These are phyloP conservation scores for Manihot esculenta DNA, from an alignment of 441 rosid genomes.

Conservation along the genomic window DNA sequence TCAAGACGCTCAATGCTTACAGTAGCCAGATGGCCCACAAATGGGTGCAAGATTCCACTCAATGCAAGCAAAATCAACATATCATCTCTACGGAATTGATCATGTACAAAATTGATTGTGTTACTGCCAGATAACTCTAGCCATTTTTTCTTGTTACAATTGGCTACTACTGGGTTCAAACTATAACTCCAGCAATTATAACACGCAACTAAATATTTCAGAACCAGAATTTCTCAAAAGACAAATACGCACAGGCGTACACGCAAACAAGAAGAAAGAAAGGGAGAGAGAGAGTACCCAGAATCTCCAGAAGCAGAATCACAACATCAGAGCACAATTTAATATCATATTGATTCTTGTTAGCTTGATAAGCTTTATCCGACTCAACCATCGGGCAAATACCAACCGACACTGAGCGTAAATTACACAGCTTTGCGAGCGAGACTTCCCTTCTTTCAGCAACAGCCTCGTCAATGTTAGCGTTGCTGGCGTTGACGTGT, in stretches of 20 bases:
- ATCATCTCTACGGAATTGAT: not conserved
- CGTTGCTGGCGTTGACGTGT: too few relatives aligned
- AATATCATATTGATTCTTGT: slow-evolving; percentile 53
- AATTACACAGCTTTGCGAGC: too few relatives aligned
- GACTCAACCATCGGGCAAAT: too few relatives aligned
- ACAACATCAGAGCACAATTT: slow-evolving; percentile 49
- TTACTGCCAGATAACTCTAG: too few relatives aligned
- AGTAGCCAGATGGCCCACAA: not conserved
- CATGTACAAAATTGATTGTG: not conserved
- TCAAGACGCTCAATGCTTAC: not conserved
- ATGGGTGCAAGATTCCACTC: not conserved
- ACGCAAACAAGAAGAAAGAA: not conserved
- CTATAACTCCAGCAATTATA: too few relatives aligned
- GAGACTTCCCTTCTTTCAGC: too few relatives aligned
- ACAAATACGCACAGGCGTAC: not conserved
- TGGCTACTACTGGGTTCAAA: too few relatives aligned
- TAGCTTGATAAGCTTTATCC: slow-evolving; percentile 53
- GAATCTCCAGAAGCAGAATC: slow-evolving; percentile 62
- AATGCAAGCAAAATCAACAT: not conserved
- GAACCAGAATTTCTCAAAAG: not conserved
- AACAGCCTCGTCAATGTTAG: too few relatives aligned
- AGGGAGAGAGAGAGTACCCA: slow-evolving; percentile 35
- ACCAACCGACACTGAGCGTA: too few relatives aligned
- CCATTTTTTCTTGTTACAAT: too few relatives aligned
- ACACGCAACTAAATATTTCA: too few relatives aligned